phyloP scores from a whole-genome alignment of 1,284 basidiomycete species.

The Polyporus tsugae region DNA sequence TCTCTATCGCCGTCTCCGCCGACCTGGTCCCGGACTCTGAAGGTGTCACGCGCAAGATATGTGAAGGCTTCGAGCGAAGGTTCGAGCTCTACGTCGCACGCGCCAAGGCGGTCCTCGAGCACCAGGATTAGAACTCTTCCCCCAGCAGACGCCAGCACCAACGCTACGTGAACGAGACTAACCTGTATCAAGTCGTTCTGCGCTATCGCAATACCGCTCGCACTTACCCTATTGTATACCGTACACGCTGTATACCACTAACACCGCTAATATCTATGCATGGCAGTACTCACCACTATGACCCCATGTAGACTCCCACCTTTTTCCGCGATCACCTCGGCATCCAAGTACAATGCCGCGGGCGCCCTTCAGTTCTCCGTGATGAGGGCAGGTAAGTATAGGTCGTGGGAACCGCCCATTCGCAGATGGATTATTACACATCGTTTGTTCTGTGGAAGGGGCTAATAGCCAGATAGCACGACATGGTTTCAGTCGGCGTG shows the following conservation, averaged over 20 bases:
- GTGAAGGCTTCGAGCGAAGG: slow-evolving; percentile 38
- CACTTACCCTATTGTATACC: not conserved
- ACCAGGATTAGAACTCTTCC: slow-evolving; percentile 27
- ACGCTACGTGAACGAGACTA: not conserved
- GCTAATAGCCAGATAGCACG: not conserved
- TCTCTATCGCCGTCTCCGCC: slow-evolving; percentile 38
- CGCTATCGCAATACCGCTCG: not conserved
- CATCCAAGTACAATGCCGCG: too few relatives aligned
- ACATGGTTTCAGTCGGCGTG: not conserved
- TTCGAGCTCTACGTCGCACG: slow-evolving; percentile 38
- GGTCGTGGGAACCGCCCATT: not conserved
- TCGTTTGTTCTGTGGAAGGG: not conserved
- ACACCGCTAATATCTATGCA: not conserved
- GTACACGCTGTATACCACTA: not conserved
- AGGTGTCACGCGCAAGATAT: slow-evolving; percentile 36
- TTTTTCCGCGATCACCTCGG: too few relatives aligned
- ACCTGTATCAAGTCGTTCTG: not conserved
- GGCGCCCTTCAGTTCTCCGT: too few relatives aligned
- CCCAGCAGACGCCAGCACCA: not conserved
- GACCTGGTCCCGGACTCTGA: slow-evolving; percentile 36
- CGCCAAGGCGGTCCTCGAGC: slow-evolving; percentile 37
- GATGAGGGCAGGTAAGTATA: not conserved
- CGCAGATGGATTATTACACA: not conserved
- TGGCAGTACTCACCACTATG: not conserved
- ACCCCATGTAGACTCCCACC: not conserved